A percentile compares a stretch with the other conserved stretches of the same genome.
phyloP scores from a whole-genome alignment of 1,284 basidiomycete genomes.

The Boletus chippewaensis region DNA sequence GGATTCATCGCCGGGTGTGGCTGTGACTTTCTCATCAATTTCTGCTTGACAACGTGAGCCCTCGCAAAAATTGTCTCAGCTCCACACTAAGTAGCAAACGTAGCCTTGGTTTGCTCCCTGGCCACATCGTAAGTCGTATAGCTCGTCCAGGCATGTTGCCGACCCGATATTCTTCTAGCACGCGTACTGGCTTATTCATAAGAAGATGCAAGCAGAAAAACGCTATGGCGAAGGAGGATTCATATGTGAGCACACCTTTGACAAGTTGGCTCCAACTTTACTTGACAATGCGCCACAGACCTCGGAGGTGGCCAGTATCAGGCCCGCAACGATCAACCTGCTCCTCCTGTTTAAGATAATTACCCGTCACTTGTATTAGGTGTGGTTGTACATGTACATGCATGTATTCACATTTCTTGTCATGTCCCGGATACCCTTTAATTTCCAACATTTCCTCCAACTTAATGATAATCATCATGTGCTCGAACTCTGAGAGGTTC shows the following conservation, averaged over 20 bases:
- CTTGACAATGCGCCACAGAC: constrained; percentile 16
- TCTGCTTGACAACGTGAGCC: constrained; percentile 60
- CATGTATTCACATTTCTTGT: neutral
- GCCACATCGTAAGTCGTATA: constrained; percentile 47
- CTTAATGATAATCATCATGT: constrained; percentile 60
- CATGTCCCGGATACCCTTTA: too few relatives aligned
- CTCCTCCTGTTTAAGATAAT: constrained; percentile 17
- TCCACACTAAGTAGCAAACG: constrained; percentile 3
- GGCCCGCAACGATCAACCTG: constrained; percentile 16
- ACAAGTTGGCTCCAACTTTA: neutral
- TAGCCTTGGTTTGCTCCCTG: constrained; percentile 72
- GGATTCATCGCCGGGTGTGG: constrained; percentile 65
- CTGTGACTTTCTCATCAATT: constrained; percentile 67
- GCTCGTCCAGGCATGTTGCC: neutral
- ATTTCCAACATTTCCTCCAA: constrained; percentile 21
- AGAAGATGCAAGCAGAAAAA: constrained; percentile 75
- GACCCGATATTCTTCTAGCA: constrained; percentile 31
- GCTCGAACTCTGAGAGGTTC: constrained; percentile 59
- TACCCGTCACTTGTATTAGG: neutral
- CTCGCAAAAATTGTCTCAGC: neutral
- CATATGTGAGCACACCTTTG: constrained; percentile 40
- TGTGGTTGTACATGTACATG: neutral
- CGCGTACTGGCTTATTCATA: constrained; percentile 67
- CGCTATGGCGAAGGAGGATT: constrained; percentile 64
- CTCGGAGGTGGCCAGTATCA: constrained; percentile 27